Evolutionary conservation across 2,329 filamentous ascomycete genomes (phyloP).

Genomic region (Aspergillus transmontanensis): DNA sequence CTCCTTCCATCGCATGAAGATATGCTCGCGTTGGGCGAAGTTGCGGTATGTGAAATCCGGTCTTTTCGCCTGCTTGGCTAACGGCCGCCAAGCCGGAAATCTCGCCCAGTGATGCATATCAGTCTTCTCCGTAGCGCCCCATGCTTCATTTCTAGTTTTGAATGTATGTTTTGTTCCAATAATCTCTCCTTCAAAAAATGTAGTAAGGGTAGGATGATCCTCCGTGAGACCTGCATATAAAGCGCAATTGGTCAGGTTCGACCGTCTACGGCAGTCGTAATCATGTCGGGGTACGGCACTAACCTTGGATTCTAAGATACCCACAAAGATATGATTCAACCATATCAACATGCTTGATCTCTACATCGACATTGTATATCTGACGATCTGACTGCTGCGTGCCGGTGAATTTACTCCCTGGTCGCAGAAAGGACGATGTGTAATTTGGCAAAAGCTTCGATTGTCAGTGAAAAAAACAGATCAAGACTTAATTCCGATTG

Average conservation of each 20-base stretch:
- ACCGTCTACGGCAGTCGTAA: not conserved
- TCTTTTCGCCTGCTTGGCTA: slow-evolving; percentile 64
- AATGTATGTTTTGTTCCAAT: slow-evolving; percentile 96
- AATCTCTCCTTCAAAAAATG: slow-evolving; percentile 97
- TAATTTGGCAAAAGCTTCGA: slow-evolving; percentile 72
- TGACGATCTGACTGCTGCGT: slow-evolving; percentile 93
- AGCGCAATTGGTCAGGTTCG: slow-evolving; percentile 6
- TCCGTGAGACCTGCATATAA: slow-evolving; percentile 74
- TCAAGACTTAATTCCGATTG: slow-evolving; percentile 4
- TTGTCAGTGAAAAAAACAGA: slow-evolving; percentile 19
- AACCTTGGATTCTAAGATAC: slow-evolving; percentile 93
- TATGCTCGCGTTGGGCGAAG: slow-evolving; percentile 76
- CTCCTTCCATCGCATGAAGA: slow-evolving; percentile 99
- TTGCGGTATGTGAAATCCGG: slow-evolving; percentile 66
- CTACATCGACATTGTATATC: slow-evolving; percentile 92
- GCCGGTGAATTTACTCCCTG: slow-evolving; percentile 85
- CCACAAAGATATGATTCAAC: slow-evolving; percentile 92
- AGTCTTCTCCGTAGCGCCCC: slow-evolving; percentile 89
- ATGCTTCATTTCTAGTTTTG: slow-evolving; percentile 81
- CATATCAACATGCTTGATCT: slow-evolving; percentile 96
- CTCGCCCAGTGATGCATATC: slow-evolving; percentile 92
- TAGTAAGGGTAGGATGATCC: slow-evolving; percentile 95
- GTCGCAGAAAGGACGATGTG: slow-evolving; percentile 82
- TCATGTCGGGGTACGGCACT: slow-evolving; percentile 14
- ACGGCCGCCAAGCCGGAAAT: slow-evolving; percentile 82